Evolutionary conservation across 1,284 basidiomycete genomes (phyloP), one percentile per base, ranked within the genome.

Genomic region (Ceratobasidium sp.): DNA sequence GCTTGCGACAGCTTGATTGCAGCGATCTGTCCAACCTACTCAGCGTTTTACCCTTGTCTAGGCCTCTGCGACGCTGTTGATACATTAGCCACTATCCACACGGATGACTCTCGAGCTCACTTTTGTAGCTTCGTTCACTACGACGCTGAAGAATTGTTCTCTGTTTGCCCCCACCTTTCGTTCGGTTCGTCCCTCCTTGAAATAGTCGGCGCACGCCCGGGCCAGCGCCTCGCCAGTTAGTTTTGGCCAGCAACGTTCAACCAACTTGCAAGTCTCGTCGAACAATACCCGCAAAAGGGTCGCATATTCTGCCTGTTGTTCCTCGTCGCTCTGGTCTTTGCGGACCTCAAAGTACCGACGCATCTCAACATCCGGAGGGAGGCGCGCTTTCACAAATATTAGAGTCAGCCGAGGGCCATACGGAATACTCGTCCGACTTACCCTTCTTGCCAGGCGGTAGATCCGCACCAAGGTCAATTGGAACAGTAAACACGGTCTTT

Each of bases 41-140:
- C 2, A 68, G n/a, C 16, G 44, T 54, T 16, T 18, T 8, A 30
- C 8, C 8, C 7, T 27, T 54, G 27, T 52, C 52, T 8, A 33
- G 38, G 50, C 66, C 38, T n/a, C 16, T 38, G 8, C 38, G 62
- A 54, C 10, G 41, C 23, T 48, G n/a, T 14, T 35, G 20, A 20
- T 30, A 38, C n/a, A 35, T 27, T 23, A 46, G 18, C 12, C 16
- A 3, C 20, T 27, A 67, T 23, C 27, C 33, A 33, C 16, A 54
- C 66, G 50, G 18, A 52, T 16, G 10, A 35, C 23, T n/a, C 30
- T 68, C n/a, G n/a, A 23, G 48, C 44, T 27, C 20, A 77, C 46
- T 8, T 67, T 48, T 10, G 57, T 48, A 30, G 54, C 33, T 16
- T 77, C 67, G 20, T 60, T 70, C 27, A 23, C 48, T 10, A 69